Conservation (phyloP, 345 rosid genomes). For the Linum tenue region DNA sequence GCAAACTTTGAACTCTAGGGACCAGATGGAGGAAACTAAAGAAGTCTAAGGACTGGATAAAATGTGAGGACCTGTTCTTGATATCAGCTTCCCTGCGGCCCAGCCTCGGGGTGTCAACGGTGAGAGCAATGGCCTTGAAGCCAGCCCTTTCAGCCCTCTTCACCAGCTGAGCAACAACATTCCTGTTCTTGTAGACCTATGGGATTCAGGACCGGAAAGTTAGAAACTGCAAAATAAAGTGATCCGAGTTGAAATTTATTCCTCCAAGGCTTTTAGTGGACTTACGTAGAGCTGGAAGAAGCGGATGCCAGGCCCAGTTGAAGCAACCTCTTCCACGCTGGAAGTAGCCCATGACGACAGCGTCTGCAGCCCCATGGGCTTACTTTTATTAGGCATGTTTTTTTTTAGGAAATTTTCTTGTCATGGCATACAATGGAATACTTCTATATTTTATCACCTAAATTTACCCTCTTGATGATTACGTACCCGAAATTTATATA, state of each 20-base stretch:
- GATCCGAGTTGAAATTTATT: neutral
- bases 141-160: slow-evolving; percentile 92
- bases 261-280: slow-evolving; percentile 8
- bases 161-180: slow-evolving; percentile 75
- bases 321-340: slow-evolving; percentile 93
- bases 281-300: slow-evolving; percentile 94
- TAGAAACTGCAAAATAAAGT: neutral
- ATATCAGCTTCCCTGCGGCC: slow-evolving; percentile 95
- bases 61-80: slow-evolving; percentile 64
- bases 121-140: slow-evolving; percentile 90
- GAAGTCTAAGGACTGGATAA: neutral
- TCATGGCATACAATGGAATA: no score
- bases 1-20: neutral
- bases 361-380: slow-evolving; percentile 37
- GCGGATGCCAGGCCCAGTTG: slow-evolving; percentile 87
- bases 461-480: no score
- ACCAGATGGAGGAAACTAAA: neutral
- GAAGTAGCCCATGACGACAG: slow-evolving; percentile 92
- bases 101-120: slow-evolving; percentile 93
- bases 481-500: no score
- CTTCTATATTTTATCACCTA: no score
- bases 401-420: no score
- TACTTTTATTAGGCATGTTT: neutral
- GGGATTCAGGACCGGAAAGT: neutral
- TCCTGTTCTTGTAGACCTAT: slow-evolving; percentile 77